These are phyloP conservation scores for Lumnitzera racemosa DNA, from an alignment of 345 rosid genomes.

Conservation along the genomic window DNA sequence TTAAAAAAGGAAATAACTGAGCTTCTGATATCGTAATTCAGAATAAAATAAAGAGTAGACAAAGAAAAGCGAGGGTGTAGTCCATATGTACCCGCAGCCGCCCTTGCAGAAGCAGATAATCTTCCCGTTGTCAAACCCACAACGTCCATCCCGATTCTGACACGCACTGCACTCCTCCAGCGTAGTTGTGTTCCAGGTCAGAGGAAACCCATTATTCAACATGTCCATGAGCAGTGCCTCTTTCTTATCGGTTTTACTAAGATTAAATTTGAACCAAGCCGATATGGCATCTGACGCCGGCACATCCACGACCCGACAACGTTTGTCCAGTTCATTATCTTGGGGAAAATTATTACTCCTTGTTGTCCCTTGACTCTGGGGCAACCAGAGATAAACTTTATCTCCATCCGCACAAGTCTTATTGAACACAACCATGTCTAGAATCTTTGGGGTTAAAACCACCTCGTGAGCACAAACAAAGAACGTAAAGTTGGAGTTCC, in stretches of 20 bases:
- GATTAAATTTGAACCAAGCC: background rate
- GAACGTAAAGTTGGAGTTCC: constrained; percentile 13
- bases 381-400: constrained; percentile 6
- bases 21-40: background rate
- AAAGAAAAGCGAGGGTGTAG: background rate
- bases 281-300: constrained; percentile 7
- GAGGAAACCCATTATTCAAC: constrained; percentile 21
- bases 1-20: background rate
- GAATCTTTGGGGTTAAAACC: constrained; percentile 1
- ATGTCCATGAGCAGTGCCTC: background rate
- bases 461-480: constrained; percentile 6
- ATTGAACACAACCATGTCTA: constrained; percentile 3
- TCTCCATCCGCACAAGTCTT: constrained; percentile 7
- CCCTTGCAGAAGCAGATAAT: constrained; percentile 17
- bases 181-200: constrained; percentile 12
- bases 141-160: constrained; percentile 9
- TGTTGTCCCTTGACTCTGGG: too few species aligned
- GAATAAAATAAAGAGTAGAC: background rate
- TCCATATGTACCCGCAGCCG: constrained; percentile 8
- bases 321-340: constrained; percentile 4
- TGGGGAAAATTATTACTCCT: background rate
- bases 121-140: constrained; percentile 16
- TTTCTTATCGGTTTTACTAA: background rate
- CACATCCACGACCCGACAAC: constrained; percentile 12
- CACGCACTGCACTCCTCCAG: constrained; percentile 13